phyloP scores from a whole-genome alignment of 106 monocot genomes.

The Hemerocallis citrina region DNA sequence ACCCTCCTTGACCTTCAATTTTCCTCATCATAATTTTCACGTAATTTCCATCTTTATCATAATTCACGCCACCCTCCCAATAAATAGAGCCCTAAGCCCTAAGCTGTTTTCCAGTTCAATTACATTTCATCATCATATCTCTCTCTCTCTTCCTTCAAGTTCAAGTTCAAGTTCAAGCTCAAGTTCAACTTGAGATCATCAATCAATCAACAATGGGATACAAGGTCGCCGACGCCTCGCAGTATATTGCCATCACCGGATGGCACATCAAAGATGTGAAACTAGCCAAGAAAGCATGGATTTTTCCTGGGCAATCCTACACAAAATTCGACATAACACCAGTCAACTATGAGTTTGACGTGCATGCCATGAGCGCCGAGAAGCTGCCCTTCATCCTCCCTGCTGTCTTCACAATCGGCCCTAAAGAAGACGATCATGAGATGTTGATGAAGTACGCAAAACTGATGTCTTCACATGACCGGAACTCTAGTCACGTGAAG shows the following conservation, averaged over 20 bases:
- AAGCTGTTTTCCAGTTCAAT: no score
- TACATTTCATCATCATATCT: no score
- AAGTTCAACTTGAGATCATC: no score
- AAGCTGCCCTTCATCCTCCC: conserved; percentile 30
- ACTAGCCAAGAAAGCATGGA: conserved; percentile 20
- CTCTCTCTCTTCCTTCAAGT: no score
- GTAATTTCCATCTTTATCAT: no score
- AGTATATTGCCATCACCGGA: conserved; percentile 25
- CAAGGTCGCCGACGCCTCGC: conserved; percentile 16
- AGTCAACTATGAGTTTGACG: conserved; percentile 30
- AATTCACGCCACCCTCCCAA: no score
- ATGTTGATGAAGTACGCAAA: conserved; percentile 20
- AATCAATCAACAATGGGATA: conserved; percentile 3
- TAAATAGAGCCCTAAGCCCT: no score
- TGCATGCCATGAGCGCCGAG: conserved; percentile 35
- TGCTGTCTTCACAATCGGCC: conserved; percentile 29
- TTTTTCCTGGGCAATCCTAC: conserved; percentile 16
- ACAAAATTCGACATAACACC: conserved; percentile 12
- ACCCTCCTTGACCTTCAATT: no score
- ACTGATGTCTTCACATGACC: conserved; percentile 22
- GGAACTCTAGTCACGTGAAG: conserved; percentile 19
- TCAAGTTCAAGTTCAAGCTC: no score
- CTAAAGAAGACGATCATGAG: conserved; percentile 8
- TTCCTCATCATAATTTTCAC: no score
- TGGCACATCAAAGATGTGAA: conserved; percentile 8